Conservation (phyloP, 1,284 basidiomycete species). For the Ustilago trichophora region DNA sequence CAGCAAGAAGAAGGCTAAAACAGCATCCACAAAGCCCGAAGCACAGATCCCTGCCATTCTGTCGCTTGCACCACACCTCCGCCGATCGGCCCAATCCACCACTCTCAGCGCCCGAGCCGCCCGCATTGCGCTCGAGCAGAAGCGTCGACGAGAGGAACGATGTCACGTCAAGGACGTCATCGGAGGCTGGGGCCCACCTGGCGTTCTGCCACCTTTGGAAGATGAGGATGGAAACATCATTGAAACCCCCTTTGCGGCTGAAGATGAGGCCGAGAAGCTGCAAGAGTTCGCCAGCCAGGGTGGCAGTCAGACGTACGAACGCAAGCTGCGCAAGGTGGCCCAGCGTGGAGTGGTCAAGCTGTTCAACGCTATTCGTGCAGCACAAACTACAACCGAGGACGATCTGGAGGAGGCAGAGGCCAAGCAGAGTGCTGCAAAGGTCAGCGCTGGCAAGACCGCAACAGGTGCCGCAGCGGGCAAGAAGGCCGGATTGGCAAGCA, state of each 20-base stretch:
- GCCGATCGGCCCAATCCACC: constrained; percentile 53
- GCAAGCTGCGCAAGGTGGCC: constrained; percentile 61
- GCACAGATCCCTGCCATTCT: constrained; percentile 48
- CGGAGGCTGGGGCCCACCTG: constrained; percentile 63
- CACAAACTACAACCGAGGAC: constrained; percentile 58
- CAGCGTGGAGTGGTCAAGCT: constrained; percentile 66
- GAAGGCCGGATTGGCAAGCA: constrained; percentile 52
- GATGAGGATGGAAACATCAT: constrained; percentile 46
- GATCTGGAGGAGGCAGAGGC: constrained; percentile 52
- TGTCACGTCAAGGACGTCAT: constrained; percentile 64
- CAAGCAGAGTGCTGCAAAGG: constrained; percentile 20
- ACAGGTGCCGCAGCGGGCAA: constrained; percentile 9
- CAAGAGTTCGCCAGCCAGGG: constrained; percentile 50
- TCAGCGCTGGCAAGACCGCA: background rate
- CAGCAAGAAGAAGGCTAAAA: constrained; percentile 12
- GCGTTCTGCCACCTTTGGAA: constrained; percentile 42
- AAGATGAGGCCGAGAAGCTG: constrained; percentile 24
- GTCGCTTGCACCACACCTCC: constrained; percentile 62
- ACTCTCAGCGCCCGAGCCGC: constrained; percentile 59
- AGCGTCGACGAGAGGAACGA: constrained; percentile 55
- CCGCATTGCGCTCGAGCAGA: constrained; percentile 57
- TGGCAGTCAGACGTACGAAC: constrained; percentile 58
- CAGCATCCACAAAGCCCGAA: constrained; percentile 1
- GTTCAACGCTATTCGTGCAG: constrained; percentile 65
- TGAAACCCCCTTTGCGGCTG: constrained; percentile 9